phyloP scores from a whole-genome alignment of 2,329 filamentous ascomycete species.

The Xylariaceae sp. region DNA sequence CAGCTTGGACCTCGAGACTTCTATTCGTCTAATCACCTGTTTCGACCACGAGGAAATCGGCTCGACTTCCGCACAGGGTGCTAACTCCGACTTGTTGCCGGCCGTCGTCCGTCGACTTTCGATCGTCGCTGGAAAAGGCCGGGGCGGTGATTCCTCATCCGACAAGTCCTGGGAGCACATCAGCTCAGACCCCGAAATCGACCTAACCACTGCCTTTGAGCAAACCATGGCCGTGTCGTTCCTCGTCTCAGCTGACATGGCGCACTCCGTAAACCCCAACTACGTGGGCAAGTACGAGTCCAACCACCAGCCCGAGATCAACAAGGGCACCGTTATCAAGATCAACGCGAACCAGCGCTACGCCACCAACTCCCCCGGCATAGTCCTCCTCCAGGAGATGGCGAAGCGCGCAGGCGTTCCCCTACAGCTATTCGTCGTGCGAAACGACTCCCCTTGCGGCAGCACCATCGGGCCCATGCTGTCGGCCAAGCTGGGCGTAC shows the following conservation, averaged over 20 bases:
- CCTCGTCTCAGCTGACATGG: conserved; percentile 95
- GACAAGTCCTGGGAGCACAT: conserved; percentile 60
- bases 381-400: conserved; percentile 84
- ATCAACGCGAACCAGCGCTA: conserved; percentile 97
- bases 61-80: conserved; percentile 85
- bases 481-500: conserved; percentile 74
- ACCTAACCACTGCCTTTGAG: conserved; percentile 78
- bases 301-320: conserved; percentile 89
- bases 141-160: conserved; percentile 43
- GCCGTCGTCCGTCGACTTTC: conserved; percentile 81
- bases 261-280: conserved; percentile 92
- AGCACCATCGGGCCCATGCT: conserved; percentile 98
- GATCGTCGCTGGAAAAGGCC: conserved; percentile 58
- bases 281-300: conserved; percentile 87
- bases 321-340: conserved; percentile 94
- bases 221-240: conserved; percentile 89
- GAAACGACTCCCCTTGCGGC: conserved; percentile 91
- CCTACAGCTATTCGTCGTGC: conserved; percentile 90
- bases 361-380: conserved; percentile 91
- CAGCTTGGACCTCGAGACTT: conserved; percentile 67
- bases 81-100: conserved; percentile 85
- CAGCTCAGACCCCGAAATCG: conserved; percentile 49
- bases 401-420: conserved; percentile 72
- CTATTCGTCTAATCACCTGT: conserved; percentile 85
- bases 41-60: conserved; percentile 99